Conservation (phyloP, 1,139 yeast species). For the Saccharomyces hybrid region DNA sequence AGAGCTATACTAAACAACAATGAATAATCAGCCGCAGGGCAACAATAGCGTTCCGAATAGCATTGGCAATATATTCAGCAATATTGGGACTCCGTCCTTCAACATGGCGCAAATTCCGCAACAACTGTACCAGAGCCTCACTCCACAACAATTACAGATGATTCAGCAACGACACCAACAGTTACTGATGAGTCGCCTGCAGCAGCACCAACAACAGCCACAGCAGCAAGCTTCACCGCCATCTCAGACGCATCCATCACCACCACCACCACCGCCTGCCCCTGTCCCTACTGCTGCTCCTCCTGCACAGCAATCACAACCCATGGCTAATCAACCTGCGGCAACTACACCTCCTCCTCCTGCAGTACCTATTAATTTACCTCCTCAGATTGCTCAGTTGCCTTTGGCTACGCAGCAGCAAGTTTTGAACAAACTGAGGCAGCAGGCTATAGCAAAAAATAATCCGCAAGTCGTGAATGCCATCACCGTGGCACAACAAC, state of each 20-base stretch:
- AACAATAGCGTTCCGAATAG: neutral
- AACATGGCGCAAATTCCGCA: conserved; percentile 31
- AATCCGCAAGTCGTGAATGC: conserved; percentile 32
- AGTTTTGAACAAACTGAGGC: conserved; percentile 26
- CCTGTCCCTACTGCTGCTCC: neutral
- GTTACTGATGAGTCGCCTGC: conserved; percentile 24
- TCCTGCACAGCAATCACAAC: conserved; percentile 11
- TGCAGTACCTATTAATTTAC: conserved; percentile 20
- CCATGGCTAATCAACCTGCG: conserved; percentile 11
- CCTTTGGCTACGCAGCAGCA: conserved; percentile 30
- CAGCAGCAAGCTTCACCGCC: conserved; percentile 9
- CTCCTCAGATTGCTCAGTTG: conserved; percentile 31
- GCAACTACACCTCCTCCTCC: conserved; percentile 13
- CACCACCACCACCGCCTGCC: neutral
- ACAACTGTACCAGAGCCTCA: conserved; percentile 28
- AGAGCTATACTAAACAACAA: neutral
- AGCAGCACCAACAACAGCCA: conserved; percentile 22
- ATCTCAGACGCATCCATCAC: neutral
- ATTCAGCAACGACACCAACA: conserved; percentile 33
- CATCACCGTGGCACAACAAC: conserved; percentile 37
- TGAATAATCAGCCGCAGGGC: conserved; percentile 4
- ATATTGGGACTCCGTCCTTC: conserved; percentile 32
- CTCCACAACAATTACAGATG: conserved; percentile 33
- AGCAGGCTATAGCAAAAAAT: conserved; percentile 29
- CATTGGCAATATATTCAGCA: conserved; percentile 18